Evolutionary conservation across 768 basidiomycete species (phyloP).

Genomic region (Strobilomyces echinocephalus): DNA sequence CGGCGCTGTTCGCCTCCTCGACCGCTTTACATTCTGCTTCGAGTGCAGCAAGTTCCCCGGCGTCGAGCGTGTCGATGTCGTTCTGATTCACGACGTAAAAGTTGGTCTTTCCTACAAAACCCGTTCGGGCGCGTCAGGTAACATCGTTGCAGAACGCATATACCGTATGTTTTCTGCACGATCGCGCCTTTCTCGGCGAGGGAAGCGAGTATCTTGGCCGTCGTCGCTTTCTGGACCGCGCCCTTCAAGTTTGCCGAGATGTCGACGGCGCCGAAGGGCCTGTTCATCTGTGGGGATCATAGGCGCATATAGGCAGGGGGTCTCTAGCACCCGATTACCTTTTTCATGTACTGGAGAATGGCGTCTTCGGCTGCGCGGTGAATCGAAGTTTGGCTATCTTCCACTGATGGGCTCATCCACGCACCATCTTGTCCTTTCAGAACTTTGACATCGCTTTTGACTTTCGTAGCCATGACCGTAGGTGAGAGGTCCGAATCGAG

Average conservation of each 20-base stretch:
- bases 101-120: slow-evolving; percentile 64
- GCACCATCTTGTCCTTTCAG: slow-evolving; percentile 75
- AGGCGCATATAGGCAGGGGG: slow-evolving; percentile 6
- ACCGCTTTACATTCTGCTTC: slow-evolving; percentile 53
- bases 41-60: slow-evolving; percentile 55
- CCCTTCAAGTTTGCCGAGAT: slow-evolving; percentile 89
- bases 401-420: not conserved
- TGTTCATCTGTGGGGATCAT: slow-evolving; percentile 62
- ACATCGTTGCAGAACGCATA: slow-evolving; percentile 1
- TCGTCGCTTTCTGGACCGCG: slow-evolving; percentile 75
- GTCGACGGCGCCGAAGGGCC: slow-evolving; percentile 92
- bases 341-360: slow-evolving; percentile 75
- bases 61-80: slow-evolving; percentile 59
- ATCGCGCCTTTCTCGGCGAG: slow-evolving; percentile 85
- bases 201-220: slow-evolving; percentile 76
- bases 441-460: slow-evolving; percentile 51
- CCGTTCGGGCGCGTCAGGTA: not conserved
- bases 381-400: not conserved
- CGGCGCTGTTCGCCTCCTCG: slow-evolving; percentile 55
- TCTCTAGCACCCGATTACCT: slow-evolving; percentile 33
- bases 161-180: slow-evolving; percentile 81
- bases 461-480: slow-evolving; percentile 39
- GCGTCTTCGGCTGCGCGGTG: slow-evolving; percentile 58
- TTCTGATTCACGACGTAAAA: slow-evolving; percentile 86
- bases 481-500: too few relatives aligned